These are phyloP conservation scores for Geotrichum candidum DNA, from an alignment of 1,139 yeast genomes.

Conservation along the genomic window DNA sequence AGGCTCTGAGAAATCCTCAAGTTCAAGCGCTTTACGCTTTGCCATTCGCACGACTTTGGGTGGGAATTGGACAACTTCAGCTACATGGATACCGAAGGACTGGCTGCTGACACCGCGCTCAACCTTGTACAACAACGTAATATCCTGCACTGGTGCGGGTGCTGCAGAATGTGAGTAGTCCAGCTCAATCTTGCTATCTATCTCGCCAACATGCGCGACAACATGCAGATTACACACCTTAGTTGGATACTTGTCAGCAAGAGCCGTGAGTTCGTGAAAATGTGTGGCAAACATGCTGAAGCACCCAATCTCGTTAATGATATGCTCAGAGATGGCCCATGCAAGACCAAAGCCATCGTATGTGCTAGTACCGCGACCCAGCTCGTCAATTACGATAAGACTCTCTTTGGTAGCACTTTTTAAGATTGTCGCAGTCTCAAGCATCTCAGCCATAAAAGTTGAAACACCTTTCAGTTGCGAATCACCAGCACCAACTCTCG, in stretches of 20 bases:
- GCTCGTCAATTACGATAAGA: constrained; percentile 84
- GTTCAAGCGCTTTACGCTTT: constrained; percentile 81
- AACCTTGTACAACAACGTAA: constrained; percentile 82
- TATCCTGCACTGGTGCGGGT: constrained; percentile 42
- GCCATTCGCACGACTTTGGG: constrained; percentile 87
- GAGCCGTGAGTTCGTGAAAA: constrained; percentile 86
- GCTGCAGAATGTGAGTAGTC: constrained; percentile 21
- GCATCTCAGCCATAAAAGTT: constrained; percentile 97
- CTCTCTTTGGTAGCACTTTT: constrained; percentile 81
- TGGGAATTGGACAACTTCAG: constrained; percentile 91
- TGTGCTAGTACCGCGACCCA: constrained; percentile 95
- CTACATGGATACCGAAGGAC: constrained; percentile 96
- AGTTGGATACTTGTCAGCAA: constrained; percentile 52
- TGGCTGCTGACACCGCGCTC: constrained; percentile 91
- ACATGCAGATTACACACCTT: constrained; percentile 80
- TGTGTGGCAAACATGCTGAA: constrained; percentile 93
- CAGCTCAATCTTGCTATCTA: constrained; percentile 25
- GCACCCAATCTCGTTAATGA: constrained; percentile 63
- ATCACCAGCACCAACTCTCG: constrained; percentile 98
- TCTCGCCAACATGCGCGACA: constrained; percentile 75
- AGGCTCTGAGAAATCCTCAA: constrained; percentile 55
- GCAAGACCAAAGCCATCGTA: constrained; percentile 98
- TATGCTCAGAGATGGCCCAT: constrained; percentile 88
- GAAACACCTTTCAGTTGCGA: constrained; percentile 95
- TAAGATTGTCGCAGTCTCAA: constrained; percentile 87